phyloP scores from a whole-genome alignment of 805 yeast species.

The Metschnikowia koreensis region DNA sequence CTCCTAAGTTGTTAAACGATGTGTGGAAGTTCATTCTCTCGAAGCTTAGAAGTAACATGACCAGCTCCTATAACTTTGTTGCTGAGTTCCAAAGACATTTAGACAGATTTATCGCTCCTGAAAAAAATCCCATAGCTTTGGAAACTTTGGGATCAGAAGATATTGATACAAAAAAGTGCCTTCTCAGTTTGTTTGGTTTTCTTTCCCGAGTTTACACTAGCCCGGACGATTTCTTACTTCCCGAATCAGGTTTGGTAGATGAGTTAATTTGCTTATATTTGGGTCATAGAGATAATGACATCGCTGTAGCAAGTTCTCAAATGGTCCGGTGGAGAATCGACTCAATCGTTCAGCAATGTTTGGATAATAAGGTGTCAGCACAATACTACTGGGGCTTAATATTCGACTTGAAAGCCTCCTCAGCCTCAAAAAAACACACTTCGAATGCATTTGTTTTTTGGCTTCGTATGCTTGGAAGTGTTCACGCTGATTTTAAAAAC shows the following conservation, averaged over 20 bases:
- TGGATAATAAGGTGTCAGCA: conserved; percentile 8
- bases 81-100: conserved; percentile 4
- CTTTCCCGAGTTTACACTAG: conserved; percentile 3
- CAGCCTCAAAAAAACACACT: conserved; percentile 19
- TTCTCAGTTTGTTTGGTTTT: conserved; percentile 3
- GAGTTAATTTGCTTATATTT: conserved; percentile 31
- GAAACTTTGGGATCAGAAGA: background rate
- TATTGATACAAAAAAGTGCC: background rate
- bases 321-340: conserved; percentile 55
- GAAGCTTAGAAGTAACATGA: conserved; percentile 4
- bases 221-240: background rate
- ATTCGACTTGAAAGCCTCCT: conserved; percentile 32
- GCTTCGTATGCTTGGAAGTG: conserved; percentile 47
- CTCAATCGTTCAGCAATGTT: conserved; percentile 22
- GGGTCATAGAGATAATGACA: conserved; percentile 35
- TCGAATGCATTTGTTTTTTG: conserved; percentile 52
- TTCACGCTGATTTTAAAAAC: conserved; percentile 8
- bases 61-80: conserved; percentile 12
- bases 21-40: conserved; percentile 1
- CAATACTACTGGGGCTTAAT: conserved; percentile 47
- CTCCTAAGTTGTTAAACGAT: conserved; percentile 2
- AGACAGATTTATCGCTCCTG: no score
- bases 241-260: conserved; percentile 12
- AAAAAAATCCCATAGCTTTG: background rate
- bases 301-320: conserved; percentile 38